Conservation (phyloP, 2,329 filamentous ascomycete genomes). For the Knufia fluminis region DNA sequence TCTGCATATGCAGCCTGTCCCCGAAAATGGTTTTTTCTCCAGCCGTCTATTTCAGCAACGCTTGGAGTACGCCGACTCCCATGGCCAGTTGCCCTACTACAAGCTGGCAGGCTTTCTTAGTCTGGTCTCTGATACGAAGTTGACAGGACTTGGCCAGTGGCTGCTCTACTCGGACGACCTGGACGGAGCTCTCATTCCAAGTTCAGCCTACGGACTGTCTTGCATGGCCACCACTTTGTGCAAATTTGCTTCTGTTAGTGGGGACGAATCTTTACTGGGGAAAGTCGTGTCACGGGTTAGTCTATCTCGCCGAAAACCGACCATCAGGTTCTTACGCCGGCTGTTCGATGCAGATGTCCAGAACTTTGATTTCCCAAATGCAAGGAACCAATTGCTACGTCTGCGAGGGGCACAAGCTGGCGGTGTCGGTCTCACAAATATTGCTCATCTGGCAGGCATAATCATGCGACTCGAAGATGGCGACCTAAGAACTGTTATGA, state of each 20-base stretch:
- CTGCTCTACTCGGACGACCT: constrained; percentile 44
- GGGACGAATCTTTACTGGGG: constrained; percentile 31
- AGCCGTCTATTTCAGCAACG: constrained; percentile 9
- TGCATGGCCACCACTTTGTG: constrained; percentile 45
- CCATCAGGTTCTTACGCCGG: constrained; percentile 17
- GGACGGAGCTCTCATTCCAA: constrained; percentile 45
- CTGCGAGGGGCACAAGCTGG: constrained; percentile 18
- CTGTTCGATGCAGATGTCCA: constrained; percentile 14
- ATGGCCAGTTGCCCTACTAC: constrained; percentile 21
- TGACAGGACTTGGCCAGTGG: constrained; percentile 44
- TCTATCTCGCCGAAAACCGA: constrained; percentile 9
- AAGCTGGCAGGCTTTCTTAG: constrained; percentile 43
- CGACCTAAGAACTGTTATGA: neutral
- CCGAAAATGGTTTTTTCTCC: constrained; percentile 12
- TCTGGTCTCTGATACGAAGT: constrained; percentile 37
- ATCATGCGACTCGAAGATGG: constrained; percentile 16
- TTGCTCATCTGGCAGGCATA: constrained; percentile 30
- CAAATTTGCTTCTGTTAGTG: constrained; percentile 44
- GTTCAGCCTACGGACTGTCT: constrained; percentile 37
- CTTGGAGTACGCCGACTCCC: constrained; percentile 18
- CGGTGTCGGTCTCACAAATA: constrained; percentile 23
- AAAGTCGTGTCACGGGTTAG: constrained; percentile 8
- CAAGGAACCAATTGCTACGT: constrained; percentile 8
- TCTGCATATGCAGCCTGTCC: constrained; percentile 9
- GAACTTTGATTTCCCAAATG: constrained; percentile 14